Conservation (phyloP, 306 rosid species). For the Vigna mungo region DNA sequence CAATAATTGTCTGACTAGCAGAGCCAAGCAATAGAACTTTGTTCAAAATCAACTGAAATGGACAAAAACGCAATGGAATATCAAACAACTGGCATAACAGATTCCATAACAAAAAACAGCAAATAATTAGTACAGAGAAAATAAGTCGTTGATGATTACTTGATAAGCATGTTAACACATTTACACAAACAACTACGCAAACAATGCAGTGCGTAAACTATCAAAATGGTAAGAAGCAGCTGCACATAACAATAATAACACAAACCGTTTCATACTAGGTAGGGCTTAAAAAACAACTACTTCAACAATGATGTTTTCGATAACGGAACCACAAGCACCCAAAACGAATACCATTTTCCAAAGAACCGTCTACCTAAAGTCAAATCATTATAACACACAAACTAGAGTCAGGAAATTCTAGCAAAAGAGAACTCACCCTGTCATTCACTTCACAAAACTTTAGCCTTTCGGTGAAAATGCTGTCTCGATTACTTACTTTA, state of each 20-base stretch:
- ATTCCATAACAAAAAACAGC: conserved; percentile 31
- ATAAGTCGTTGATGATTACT: conserved; percentile 17
- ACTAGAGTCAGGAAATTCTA: not conserved
- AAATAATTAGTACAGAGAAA: conserved; percentile 3
- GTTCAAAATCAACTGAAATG: conserved; percentile 76
- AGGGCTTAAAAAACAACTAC: not conserved
- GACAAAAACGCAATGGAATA: conserved; percentile 24
- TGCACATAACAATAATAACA: not conserved
- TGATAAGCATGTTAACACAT: not conserved
- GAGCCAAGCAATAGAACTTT: conserved; percentile 88
- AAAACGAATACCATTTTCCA: not conserved
- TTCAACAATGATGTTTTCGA: not conserved
- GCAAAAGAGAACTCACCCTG: conserved; percentile 59
- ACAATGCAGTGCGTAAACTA: not conserved
- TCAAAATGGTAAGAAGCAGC: conserved; percentile 1
- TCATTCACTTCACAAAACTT: conserved; percentile 93
- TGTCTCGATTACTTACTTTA: conserved; percentile 87
- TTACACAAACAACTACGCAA: conserved; percentile 15
- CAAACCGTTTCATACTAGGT: not conserved
- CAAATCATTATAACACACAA: not conserved
- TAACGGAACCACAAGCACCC: not conserved
- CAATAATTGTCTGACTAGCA: conserved; percentile 77
- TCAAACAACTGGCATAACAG: conserved; percentile 11
- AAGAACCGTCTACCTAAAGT: not conserved
- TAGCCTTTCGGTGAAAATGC: conserved; percentile 85